Percentiles rank a stretch among this genome's conserved stretches.
Conservation (phyloP, 1,284 basidiomycete species). For the Microstroma glucosiphilum region DNA sequence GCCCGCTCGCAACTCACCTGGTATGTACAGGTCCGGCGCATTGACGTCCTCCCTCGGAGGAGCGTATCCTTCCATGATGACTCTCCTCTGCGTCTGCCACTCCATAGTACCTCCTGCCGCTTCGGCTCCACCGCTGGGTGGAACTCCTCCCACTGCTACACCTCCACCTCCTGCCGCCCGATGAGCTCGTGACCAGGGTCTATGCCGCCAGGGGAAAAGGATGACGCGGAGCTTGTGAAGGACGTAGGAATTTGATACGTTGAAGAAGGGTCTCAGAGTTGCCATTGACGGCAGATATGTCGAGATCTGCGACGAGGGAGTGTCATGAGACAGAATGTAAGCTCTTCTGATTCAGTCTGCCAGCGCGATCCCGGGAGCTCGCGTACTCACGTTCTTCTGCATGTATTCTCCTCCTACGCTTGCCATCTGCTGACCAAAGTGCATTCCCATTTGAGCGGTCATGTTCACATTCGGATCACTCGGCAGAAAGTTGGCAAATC, state of each 20-base stretch:
- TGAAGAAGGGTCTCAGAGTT: constrained; percentile 83
- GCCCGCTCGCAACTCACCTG: constrained; percentile 59
- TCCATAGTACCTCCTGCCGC: constrained; percentile 15
- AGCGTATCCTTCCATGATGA: constrained; percentile 57
- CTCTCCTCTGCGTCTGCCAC: constrained; percentile 34
- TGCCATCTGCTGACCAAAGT: constrained; percentile 85
- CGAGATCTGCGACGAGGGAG: neutral
- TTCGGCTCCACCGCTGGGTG: constrained; percentile 7
- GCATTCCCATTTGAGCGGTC: constrained; percentile 92
- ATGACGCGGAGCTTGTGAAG: constrained; percentile 80
- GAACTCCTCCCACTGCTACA: constrained; percentile 7
- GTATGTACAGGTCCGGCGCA: constrained; percentile 92
- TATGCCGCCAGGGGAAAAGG: constrained; percentile 91
- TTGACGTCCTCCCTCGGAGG: constrained; percentile 91
- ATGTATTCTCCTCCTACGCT: constrained; percentile 92
- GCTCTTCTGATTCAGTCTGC: neutral
- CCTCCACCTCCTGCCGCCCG: constrained; percentile 11
- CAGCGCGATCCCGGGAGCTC: neutral
- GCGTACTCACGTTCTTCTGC: constrained; percentile 72
- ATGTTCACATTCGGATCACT: constrained; percentile 54
- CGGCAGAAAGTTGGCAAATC: constrained; percentile 9
- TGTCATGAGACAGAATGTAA: neutral
- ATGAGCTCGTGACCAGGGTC: constrained; percentile 46
- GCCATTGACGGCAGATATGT: constrained; percentile 3
- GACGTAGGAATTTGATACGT: constrained; percentile 94